Base-by-base conservation (phyloP, 179 eudicot species). In the Amaranthus tricolor region DNA sequence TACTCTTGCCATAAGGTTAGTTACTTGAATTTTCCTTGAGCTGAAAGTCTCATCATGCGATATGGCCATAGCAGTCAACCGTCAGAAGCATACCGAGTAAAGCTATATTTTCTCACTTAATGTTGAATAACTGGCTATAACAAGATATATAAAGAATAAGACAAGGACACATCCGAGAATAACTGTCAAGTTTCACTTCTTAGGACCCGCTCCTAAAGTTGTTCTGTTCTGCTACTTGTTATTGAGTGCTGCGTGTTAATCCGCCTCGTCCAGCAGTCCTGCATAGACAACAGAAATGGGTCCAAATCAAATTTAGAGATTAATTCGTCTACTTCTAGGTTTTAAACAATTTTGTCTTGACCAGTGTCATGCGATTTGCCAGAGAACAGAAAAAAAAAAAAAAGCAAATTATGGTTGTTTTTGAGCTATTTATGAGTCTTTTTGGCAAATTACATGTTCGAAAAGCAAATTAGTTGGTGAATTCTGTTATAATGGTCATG, bases 161-260 rank as follows among this genome's bases (percentile, higher is more conserved):
- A 72, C 75, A 45, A 63, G 44, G 56, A 66, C 69, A 58, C 75
- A 70, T 56, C 13, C 71, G 49, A 79, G 74, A 56, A 55, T 62
- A 73, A 57, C 82, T 62, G 20, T 66, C 70, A 81, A 78, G 77
- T 76, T 76, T 78, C 16, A 60, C 78, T 84, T 62, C 87, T 63
- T 74, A 14, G 62, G 71, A 74, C 40, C 40, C 40, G 58, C 76
- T 82, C 81, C 79, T 73, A 81, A 65, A 56, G 19, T 68, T 54
- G 72, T 50, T 17, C 56, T 31, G 11, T 31, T 31, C 40, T 31
- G 75, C 80, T 78, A 68, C 76, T 69, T 63, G 90, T 86, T 84
- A 94, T 85, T 94, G 94, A 63, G 89, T 85, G 90, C 89, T 88
- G 72, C 98, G 94, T 52, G 88, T 89, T 79, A 86, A 74, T 66